Conservation (phyloP, 2,329 filamentous ascomycete genomes). For the Nothophaeocryptopus gaeumannii region DNA sequence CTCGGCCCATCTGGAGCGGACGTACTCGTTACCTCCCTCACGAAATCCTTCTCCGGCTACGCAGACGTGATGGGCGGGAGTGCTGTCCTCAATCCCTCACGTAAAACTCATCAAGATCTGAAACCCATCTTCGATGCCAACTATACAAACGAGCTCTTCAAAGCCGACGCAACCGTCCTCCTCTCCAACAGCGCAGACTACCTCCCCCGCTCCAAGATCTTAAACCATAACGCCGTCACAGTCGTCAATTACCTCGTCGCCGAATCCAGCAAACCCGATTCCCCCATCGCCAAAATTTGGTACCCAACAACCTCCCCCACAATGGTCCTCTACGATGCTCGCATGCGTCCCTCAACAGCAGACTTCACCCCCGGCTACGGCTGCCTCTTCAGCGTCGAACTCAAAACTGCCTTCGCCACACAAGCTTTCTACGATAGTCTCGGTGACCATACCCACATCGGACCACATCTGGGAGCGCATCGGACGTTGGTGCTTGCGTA, state of each 20-base stretch:
- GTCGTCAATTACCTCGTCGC: slow-evolving; percentile 66
- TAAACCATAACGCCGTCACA: slow-evolving; percentile 78
- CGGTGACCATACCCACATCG: slow-evolving; percentile 44
- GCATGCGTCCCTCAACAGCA: slow-evolving; percentile 32
- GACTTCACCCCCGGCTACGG: slow-evolving; percentile 56
- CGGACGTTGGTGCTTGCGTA: slow-evolving; percentile 52
- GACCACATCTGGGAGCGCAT: slow-evolving; percentile 55
- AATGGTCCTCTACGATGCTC: slow-evolving; percentile 26
- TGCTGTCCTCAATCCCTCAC: slow-evolving; percentile 58
- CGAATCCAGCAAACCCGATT: not conserved
- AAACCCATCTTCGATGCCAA: slow-evolving; percentile 61
- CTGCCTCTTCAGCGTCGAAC: slow-evolving; percentile 54
- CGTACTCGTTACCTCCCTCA: slow-evolving; percentile 85
- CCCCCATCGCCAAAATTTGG: not conserved
- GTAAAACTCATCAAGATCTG: slow-evolving; percentile 64
- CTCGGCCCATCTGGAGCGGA: slow-evolving; percentile 68
- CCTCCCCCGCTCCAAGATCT: slow-evolving; percentile 70
- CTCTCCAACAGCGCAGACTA: slow-evolving; percentile 93
- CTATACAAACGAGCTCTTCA: slow-evolving; percentile 86
- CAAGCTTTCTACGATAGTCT: slow-evolving; percentile 51
- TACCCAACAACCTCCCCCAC: slow-evolving; percentile 6
- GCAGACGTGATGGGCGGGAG: slow-evolving; percentile 93
- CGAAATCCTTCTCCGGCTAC: slow-evolving; percentile 93
- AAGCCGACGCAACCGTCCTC: slow-evolving; percentile 85
- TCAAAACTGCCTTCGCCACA: slow-evolving; percentile 43